phyloP scores from a whole-genome alignment of 805 yeast species.

The Yamadazyma sp. region DNA sequence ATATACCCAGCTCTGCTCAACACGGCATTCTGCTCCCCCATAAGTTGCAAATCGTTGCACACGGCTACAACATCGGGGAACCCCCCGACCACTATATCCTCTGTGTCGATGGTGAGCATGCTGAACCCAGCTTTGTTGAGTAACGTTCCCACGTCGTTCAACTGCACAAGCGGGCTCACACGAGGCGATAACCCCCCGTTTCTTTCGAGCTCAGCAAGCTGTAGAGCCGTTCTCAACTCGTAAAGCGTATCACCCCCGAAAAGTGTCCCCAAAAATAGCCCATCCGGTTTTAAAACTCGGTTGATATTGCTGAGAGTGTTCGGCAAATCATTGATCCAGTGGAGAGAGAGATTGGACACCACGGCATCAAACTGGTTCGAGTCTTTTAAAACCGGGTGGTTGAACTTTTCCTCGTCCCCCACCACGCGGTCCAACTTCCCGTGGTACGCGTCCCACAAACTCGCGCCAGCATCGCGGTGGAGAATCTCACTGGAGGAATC shows the following conservation, averaged over 20 bases:
- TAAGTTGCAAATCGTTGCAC: constrained; percentile 67
- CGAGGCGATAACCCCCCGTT: constrained; percentile 79
- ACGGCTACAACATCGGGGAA: constrained; percentile 71
- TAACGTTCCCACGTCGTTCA: constrained; percentile 71
- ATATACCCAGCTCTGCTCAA: constrained; percentile 43
- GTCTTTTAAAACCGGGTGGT: constrained; percentile 37
- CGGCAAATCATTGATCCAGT: constrained; percentile 89
- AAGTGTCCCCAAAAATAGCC: constrained; percentile 77
- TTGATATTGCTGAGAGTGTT: constrained; percentile 55
- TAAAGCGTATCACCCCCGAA: constrained; percentile 85
- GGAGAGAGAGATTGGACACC: constrained; percentile 68
- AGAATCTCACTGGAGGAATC: constrained; percentile 61
- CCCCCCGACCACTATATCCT: constrained; percentile 71
- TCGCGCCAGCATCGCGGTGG: constrained; percentile 45
- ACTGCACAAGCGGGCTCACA: constrained; percentile 76
- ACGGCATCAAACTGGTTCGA: constrained; percentile 63
- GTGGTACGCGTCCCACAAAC: constrained; percentile 42
- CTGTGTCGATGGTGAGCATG: constrained; percentile 80
- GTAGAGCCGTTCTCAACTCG: constrained; percentile 76
- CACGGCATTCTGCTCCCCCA: constrained; percentile 84
- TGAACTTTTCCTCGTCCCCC: constrained; percentile 67
- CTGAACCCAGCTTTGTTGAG: constrained; percentile 76
- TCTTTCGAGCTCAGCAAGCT: constrained; percentile 79
- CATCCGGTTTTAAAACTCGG: constrained; percentile 68
- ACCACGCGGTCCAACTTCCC: constrained; percentile 50